phyloP scores from a whole-genome alignment of 2,329 filamentous ascomycete species.

The Xylaria sp. region DNA sequence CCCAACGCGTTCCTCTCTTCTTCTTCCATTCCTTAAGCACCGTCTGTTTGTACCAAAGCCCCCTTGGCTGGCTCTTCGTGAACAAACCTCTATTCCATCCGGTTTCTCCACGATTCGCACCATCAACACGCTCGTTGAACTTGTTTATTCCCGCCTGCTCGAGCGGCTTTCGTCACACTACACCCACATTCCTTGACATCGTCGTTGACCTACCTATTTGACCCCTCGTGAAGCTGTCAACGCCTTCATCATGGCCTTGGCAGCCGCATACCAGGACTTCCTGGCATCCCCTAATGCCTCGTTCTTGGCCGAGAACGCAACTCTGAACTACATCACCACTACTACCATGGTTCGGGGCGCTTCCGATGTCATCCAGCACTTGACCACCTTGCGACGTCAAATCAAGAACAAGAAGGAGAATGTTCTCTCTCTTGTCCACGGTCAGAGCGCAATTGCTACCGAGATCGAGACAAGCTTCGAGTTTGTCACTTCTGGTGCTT shows the following conservation, averaged over 20 bases:
- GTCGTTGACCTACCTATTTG: neutral
- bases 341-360: conserved; percentile 67
- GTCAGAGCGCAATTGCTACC: conserved; percentile 60
- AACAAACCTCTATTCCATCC: neutral
- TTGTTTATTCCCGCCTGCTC: neutral
- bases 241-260: conserved; percentile 41
- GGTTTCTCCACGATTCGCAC: too few species aligned
- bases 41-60: neutral
- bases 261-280: conserved; percentile 64
- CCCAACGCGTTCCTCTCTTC: neutral
- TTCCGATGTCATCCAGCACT: conserved; percentile 75
- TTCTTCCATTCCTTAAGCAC: neutral
- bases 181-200: neutral
- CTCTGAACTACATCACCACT: conserved; percentile 85
- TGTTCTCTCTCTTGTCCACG: conserved; percentile 68
- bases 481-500: conserved; percentile 74
- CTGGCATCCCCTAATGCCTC: conserved; percentile 60
- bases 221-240: conserved; percentile 1
- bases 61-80: neutral
- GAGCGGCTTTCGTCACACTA: neutral
- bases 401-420: conserved; percentile 80
- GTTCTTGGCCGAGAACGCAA: conserved; percentile 58
- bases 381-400: conserved; percentile 63
- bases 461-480: conserved; percentile 81
- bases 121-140: neutral